Percentiles rank a stretch among this genome's conserved stretches.
phyloP scores from a whole-genome alignment of 108 stramenopile species.

The Nitzschia sp. region DNA sequence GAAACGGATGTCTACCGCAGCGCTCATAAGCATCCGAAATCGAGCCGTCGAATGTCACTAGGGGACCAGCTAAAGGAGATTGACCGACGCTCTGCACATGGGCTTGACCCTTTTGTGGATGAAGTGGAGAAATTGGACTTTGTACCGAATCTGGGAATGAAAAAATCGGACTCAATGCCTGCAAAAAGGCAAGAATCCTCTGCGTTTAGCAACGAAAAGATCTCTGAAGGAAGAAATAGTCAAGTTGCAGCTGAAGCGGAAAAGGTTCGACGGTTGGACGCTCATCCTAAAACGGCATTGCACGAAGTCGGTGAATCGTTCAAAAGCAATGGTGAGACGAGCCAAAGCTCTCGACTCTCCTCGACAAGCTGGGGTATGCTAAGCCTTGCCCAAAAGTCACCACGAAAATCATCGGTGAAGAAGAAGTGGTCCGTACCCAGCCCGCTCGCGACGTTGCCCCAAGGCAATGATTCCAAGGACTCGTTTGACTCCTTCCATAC shows the following conservation, averaged over 20 bases:
- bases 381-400: constrained; percentile 14
- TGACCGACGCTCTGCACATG: constrained; percentile 5
- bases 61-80: constrained; percentile 13
- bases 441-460: constrained; percentile 5
- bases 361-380: constrained; percentile 23
- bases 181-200: no score
- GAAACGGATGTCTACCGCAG: not conserved
- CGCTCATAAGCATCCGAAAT: not conserved
- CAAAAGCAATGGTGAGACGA: constrained; percentile 6
- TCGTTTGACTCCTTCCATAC: constrained; percentile 5
- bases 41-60: constrained; percentile 1
- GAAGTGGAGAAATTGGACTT: not conserved
- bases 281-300: no score
- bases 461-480: constrained; percentile 17
- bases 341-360: not conserved
- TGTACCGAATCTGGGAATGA: not conserved
- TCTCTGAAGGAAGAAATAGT: no score
- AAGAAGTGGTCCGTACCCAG: constrained; percentile 3
- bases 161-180: no score
- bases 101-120: not conserved
- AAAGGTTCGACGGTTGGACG: no score
- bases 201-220: no score
- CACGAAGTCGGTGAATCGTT: no score
- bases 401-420: constrained; percentile 9
- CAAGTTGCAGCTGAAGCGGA: no score